phyloP scores from a whole-genome alignment of 2,329 filamentous ascomycete genomes.

The Ophioceras dolichostomum region DNA sequence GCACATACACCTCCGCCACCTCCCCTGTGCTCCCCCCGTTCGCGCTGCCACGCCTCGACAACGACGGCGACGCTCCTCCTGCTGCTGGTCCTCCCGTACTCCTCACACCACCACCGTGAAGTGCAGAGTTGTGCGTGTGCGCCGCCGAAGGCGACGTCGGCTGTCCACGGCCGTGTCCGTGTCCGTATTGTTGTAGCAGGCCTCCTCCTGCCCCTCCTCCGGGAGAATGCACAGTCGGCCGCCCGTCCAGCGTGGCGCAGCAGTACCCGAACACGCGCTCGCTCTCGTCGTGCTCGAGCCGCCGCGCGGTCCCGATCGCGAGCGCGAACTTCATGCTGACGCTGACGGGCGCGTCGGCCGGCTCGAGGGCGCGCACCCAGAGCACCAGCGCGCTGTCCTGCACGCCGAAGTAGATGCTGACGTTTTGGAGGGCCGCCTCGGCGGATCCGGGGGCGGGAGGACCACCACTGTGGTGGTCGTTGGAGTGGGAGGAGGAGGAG shows the following conservation, averaged over 20 bases:
- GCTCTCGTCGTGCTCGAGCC: constrained; percentile 67
- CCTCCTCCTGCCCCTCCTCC: too few species aligned
- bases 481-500: constrained; percentile 11
- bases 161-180: too few species aligned
- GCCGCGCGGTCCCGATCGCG: constrained; percentile 52
- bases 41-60: constrained; percentile 2
- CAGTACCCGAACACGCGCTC: constrained; percentile 61
- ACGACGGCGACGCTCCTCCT: neutral
- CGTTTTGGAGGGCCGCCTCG: constrained; percentile 7
- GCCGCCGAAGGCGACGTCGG: too few species aligned
- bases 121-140: neutral
- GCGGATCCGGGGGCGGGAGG: neutral
- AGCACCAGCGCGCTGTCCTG: constrained; percentile 60
- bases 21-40: neutral
- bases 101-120: neutral
- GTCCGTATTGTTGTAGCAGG: neutral
- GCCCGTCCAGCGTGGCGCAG: constrained; percentile 12
- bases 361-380: constrained; percentile 57
- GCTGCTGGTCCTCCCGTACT: neutral
- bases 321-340: constrained; percentile 56
- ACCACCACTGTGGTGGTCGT: constrained; percentile 29
- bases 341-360: constrained; percentile 48
- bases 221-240: constrained; percentile 1
- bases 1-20: constrained; percentile 64
- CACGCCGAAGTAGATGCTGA: constrained; percentile 65